Evolutionary conservation across 441 rosid genomes (phyloP).

Genomic region (Euphorbia schlechtendalii): DNA sequence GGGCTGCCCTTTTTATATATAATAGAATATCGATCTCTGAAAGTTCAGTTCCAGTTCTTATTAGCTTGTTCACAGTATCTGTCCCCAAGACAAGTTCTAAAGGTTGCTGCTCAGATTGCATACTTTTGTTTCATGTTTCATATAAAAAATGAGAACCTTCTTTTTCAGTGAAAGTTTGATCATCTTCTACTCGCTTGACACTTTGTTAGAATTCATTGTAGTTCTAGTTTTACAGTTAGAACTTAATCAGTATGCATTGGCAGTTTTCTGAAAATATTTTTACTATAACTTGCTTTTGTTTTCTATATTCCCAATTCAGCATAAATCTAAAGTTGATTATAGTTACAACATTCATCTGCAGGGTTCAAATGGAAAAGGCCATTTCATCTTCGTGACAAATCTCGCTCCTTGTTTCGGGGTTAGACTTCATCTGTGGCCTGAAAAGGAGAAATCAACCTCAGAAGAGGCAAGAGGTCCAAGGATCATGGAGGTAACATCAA

Average conservation of each 20-base stretch:
- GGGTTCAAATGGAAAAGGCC: constrained; percentile 76
- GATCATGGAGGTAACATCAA: constrained; percentile 79
- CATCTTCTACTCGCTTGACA: background rate
- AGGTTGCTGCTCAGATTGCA: background rate
- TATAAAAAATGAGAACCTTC: background rate
- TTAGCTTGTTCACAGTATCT: background rate
- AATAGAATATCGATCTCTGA: constrained; percentile 7
- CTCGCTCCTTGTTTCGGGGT: constrained; percentile 91
- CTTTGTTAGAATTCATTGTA: background rate
- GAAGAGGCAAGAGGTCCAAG: constrained; percentile 51
- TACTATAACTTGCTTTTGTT: background rate
- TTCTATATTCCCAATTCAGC: constrained; percentile 4
- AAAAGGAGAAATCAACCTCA: constrained; percentile 47
- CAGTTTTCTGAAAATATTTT: background rate
- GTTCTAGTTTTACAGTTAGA: constrained; percentile 2
- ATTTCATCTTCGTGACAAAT: constrained; percentile 91
- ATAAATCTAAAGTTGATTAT: constrained; percentile 18
- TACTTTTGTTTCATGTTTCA: constrained; percentile 4
- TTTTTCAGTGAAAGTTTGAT: background rate
- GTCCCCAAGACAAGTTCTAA: background rate
- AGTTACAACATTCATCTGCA: constrained; percentile 28
- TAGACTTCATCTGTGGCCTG: constrained; percentile 93
- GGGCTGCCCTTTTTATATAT: no score
- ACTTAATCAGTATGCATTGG: constrained; percentile 1
- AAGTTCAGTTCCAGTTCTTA: background rate